These are phyloP conservation scores for Anthracocystis walkeri DNA, from an alignment of 1,284 basidiomycete genomes.

Conservation along the genomic window DNA sequence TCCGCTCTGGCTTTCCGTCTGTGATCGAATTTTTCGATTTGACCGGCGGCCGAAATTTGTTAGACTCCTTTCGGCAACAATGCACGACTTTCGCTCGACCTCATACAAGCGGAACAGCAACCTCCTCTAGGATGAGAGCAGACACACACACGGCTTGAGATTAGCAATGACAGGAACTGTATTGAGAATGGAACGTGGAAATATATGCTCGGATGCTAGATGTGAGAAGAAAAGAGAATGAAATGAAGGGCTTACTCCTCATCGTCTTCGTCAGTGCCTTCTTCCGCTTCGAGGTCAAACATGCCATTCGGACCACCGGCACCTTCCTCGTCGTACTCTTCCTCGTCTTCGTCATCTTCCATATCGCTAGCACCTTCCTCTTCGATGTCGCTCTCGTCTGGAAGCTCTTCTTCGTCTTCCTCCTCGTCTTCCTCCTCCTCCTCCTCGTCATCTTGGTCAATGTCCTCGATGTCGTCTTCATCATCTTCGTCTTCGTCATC, in stretches of 20 bases:
- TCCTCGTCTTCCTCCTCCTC: conserved; percentile 41
- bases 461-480: conserved; percentile 32
- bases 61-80: not conserved
- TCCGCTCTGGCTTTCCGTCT: conserved; percentile 2
- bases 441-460: conserved; percentile 22
- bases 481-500: conserved; percentile 20
- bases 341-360: conserved; percentile 52
- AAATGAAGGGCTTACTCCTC: conserved; percentile 20
- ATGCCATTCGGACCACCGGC: conserved; percentile 46
- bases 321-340: conserved; percentile 52
- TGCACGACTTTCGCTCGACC: not conserved
- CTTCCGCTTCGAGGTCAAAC: conserved; percentile 54
- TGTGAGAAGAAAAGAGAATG: not conserved
- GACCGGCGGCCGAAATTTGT: not conserved
- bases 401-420: conserved; percentile 42
- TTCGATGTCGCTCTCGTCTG: conserved; percentile 52
- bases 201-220: conserved; percentile 2
- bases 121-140: not conserved
- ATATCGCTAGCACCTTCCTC: conserved; percentile 47
- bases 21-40: conserved; percentile 4
- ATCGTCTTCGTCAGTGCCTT: conserved; percentile 50
- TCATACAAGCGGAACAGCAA: not conserved
- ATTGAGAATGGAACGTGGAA: not conserved
- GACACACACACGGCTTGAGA: not conserved
- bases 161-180: conserved; percentile 1